Evolutionary conservation across 2,329 filamentous ascomycete species (phyloP).

Genomic region (Metarhizium rileyi): DNA sequence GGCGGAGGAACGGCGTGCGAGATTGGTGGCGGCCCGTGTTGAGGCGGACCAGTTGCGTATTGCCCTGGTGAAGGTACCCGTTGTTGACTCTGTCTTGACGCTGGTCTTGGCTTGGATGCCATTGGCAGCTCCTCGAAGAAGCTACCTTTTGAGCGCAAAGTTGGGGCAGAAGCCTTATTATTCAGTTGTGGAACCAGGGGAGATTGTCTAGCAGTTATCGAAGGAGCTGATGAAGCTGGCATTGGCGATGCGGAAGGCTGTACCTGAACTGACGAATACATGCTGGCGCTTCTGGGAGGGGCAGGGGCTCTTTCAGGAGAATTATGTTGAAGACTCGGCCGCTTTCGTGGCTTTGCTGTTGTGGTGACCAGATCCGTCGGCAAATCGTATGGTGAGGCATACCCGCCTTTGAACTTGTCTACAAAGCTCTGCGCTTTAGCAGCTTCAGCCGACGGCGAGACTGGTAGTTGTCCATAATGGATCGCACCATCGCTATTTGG

Average conservation of each 20-base stretch:
- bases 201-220: conserved; percentile 13
- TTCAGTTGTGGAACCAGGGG: conserved; percentile 20
- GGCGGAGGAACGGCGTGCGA: conserved; percentile 17
- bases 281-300: conserved; percentile 55
- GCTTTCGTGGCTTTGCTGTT: conserved; percentile 56
- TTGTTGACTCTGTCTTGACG: conserved; percentile 41
- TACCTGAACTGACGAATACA: conserved; percentile 25
- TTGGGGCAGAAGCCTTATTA: conserved; percentile 24
- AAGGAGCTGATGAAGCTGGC: conserved; percentile 9
- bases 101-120: conserved; percentile 49
- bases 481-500: conserved; percentile 17
- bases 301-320: conserved; percentile 34
- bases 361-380: conserved; percentile 63
- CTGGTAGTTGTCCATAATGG: conserved; percentile 28
- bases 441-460: conserved; percentile 31
- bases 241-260: conserved; percentile 13
- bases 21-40: conserved; percentile 15
- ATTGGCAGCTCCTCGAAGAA: conserved; percentile 75
- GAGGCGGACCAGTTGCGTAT: conserved; percentile 7
- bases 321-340: conserved; percentile 48
- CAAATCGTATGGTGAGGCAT: conserved; percentile 88
- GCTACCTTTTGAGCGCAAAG: conserved; percentile 35
- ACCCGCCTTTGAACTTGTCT: conserved; percentile 83
- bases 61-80: conserved; percentile 30
- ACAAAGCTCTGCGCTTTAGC: conserved; percentile 72